A percentile compares a stretch with the other conserved stretches of the same genome.
Evolutionary conservation across 495 filamentous ascomycete genomes (phyloP).

Genomic region (Hypomontagnella monticulosa): DNA sequence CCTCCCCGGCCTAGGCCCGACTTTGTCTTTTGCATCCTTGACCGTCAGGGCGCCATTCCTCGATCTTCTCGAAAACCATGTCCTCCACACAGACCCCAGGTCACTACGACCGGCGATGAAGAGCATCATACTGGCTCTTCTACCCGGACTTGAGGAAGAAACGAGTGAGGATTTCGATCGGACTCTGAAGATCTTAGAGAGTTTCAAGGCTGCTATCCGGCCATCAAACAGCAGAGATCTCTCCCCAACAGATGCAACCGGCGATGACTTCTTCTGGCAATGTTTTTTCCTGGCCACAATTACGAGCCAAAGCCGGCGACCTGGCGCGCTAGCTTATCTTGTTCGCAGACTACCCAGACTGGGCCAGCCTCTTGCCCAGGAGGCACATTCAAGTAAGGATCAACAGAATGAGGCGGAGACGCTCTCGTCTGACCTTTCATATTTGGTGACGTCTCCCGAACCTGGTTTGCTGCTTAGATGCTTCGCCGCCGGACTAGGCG

Average conservation of each 20-base stretch:
- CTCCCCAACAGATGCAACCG: slow-evolving; percentile 63
- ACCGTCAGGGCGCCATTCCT: slow-evolving; percentile 86
- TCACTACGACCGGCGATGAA: slow-evolving; percentile 88
- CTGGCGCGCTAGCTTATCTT: slow-evolving; percentile 87
- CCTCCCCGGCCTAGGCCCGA: slow-evolving; percentile 86
- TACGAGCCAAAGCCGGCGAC: slow-evolving; percentile 82
- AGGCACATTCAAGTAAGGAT: slow-evolving; percentile 27
- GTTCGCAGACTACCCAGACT: slow-evolving; percentile 80
- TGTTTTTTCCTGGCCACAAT: slow-evolving; percentile 94
- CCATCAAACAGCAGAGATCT: slow-evolving; percentile 56
- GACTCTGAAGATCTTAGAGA: slow-evolving; percentile 79
- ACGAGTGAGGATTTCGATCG: slow-evolving; percentile 96
- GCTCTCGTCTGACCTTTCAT: slow-evolving; percentile 60
- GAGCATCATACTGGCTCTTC: slow-evolving; percentile 80
- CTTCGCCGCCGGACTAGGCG: slow-evolving; percentile 87
- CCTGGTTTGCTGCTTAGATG: slow-evolving; percentile 89
- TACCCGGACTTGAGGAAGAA: slow-evolving; percentile 95
- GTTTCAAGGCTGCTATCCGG: slow-evolving; percentile 74
- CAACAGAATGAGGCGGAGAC: slow-evolving; percentile 37
- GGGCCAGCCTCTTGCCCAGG: slow-evolving; percentile 53
- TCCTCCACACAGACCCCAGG: slow-evolving; percentile 73
- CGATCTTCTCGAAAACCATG: slow-evolving; percentile 80
- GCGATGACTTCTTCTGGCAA: slow-evolving; percentile 96
- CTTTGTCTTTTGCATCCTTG: slow-evolving; percentile 91
- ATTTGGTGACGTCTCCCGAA: slow-evolving; percentile 88